Conservation (phyloP, 2,329 filamentous ascomycete genomes). For the Ophiostoma himal-ulmi region DNA sequence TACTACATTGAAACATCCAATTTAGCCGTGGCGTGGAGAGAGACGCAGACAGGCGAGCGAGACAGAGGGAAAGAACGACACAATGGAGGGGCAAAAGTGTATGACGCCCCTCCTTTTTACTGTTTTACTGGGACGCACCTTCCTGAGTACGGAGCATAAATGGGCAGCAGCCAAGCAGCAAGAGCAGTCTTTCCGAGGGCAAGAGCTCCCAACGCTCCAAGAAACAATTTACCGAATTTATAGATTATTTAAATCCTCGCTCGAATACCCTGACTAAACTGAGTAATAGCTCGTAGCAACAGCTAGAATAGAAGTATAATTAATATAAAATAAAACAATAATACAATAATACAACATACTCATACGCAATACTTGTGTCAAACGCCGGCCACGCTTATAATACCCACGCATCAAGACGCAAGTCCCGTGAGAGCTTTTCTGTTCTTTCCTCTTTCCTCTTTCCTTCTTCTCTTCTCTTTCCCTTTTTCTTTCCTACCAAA, state of each 20-base stretch:
- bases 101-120: constrained; percentile 14
- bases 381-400: constrained; percentile 15
- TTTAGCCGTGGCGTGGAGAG: constrained; percentile 12
- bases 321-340: not conserved
- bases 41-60: not conserved
- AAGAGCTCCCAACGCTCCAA: not conserved
- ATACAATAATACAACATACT: not conserved
- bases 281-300: not conserved
- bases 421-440: constrained; percentile 17
- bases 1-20: not conserved
- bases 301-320: not conserved
- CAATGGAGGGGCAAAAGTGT: constrained; percentile 7
- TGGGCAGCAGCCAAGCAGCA: not conserved
- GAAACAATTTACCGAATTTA: not conserved
- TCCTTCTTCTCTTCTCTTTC: not conserved
- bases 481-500: not conserved
- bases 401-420: constrained; percentile 14
- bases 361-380: not conserved
- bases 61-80: constrained; percentile 10
- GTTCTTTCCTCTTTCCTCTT: constrained; percentile 16
- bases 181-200: not conserved
- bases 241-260: not conserved
- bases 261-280: no score
- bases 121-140: constrained; percentile 11
- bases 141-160: constrained; percentile 7